Percentiles rank a stretch among this genome's conserved stretches.
Evolutionary conservation across 106 monocot genomes (phyloP).

Genomic region (Platanthera zijinensis): DNA sequence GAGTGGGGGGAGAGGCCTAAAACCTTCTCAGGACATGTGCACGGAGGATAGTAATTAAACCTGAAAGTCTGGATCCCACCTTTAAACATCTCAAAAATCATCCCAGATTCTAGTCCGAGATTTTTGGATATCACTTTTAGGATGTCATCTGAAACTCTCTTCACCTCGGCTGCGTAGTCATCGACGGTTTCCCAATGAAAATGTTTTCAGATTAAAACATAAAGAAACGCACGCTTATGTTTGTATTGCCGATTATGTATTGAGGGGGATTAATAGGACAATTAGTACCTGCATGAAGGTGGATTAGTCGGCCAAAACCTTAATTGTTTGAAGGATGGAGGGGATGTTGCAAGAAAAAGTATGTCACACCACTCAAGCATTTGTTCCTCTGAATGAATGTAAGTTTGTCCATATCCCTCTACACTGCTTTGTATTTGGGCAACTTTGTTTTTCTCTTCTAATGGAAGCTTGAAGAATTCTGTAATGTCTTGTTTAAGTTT

Average conservation of each 20-base stretch:
- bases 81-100: conserved; percentile 6
- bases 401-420: conserved; percentile 46
- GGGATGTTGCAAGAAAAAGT: conserved; percentile 18
- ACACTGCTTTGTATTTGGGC: conserved; percentile 7
- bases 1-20: conserved; percentile 25
- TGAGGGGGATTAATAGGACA: background rate
- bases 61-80: conserved; percentile 7
- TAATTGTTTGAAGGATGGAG: conserved; percentile 10
- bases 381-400: conserved; percentile 33
- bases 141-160: conserved; percentile 14
- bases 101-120: conserved; percentile 9
- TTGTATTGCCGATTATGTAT: background rate
- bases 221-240: background rate
- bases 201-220: background rate
- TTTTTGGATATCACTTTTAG: conserved; percentile 15
- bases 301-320: conserved; percentile 39
- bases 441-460: conserved; percentile 25
- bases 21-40: conserved; percentile 12
- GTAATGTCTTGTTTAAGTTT: conserved; percentile 16
- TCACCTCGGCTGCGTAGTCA: conserved; percentile 12
- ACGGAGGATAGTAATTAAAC: conserved; percentile 26
- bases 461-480: conserved; percentile 28
- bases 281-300: conserved; percentile 30
- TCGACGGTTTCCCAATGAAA: background rate
- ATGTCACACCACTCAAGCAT: conserved; percentile 43